Conservation (phyloP, 305 asterid species). For the Fraxinus latifolia region DNA sequence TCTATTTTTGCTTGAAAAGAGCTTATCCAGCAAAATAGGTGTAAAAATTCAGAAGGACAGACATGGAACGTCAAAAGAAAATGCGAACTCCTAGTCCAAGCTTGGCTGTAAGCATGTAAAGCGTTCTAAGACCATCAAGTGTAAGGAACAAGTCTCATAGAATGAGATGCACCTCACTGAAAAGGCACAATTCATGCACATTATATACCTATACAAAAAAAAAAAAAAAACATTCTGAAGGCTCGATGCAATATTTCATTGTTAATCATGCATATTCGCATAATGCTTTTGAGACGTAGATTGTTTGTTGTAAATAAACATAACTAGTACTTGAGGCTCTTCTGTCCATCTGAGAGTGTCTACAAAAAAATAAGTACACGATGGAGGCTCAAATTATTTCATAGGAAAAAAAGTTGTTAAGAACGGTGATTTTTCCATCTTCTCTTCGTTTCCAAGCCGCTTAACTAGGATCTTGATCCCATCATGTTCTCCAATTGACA, state of each 20-base stretch:
- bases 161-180: background rate
- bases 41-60: background rate
- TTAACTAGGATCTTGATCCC: background rate
- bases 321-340: background rate
- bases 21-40: constrained; percentile 70
- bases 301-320: background rate
- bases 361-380: background rate
- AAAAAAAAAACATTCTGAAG: background rate
- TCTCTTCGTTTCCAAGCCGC: background rate
- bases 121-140: background rate
- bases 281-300: background rate
- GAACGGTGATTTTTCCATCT: background rate
- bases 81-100: background rate
- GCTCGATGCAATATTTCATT: background rate
- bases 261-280: background rate
- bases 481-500: background rate
- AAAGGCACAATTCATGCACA: background rate
- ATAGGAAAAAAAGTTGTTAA: background rate
- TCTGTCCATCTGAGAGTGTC: background rate
- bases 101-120: background rate
- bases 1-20: constrained; percentile 77
- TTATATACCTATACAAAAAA: background rate
- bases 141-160: background rate
- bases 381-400: background rate
- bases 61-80: background rate